These are phyloP conservation scores for Trichoderma atroviride DNA, from an alignment of 2,329 filamentous ascomycete genomes.

Conservation along the genomic window DNA sequence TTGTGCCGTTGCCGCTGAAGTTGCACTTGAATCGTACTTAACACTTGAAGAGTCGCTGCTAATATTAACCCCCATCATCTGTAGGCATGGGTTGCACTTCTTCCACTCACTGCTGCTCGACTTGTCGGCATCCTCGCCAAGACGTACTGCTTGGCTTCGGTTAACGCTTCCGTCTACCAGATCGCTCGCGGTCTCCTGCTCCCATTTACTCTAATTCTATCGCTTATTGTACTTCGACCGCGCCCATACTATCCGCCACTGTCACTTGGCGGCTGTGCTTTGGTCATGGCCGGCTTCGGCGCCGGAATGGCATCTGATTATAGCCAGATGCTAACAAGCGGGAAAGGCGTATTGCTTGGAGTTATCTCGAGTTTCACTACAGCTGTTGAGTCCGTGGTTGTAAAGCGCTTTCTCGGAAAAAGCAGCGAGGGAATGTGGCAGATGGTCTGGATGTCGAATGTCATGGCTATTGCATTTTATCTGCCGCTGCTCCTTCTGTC, in stretches of 20 bases:
- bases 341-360: slow-evolving; percentile 18
- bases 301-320: slow-evolving; percentile 22
- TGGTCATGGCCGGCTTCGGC: slow-evolving; percentile 22
- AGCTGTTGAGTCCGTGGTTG: slow-evolving; percentile 17
- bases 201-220: slow-evolving; percentile 6
- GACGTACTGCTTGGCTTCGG: slow-evolving; percentile 18
- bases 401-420: slow-evolving; percentile 16
- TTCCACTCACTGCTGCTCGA: slow-evolving; percentile 20
- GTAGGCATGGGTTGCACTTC: slow-evolving; percentile 22
- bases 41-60: not conserved
- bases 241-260: slow-evolving; percentile 16
- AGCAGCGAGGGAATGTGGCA: slow-evolving; percentile 24
- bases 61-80: not conserved
- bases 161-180: slow-evolving; percentile 22
- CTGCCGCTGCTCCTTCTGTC: not conserved
- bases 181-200: slow-evolving; percentile 18
- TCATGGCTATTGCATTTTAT: slow-evolving; percentile 18
- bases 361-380: slow-evolving; percentile 19
- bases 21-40: not conserved
- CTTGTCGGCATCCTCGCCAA: slow-evolving; percentile 22
- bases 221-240: slow-evolving; percentile 18
- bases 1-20: not conserved
- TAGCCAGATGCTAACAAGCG: slow-evolving; percentile 20
- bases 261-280: slow-evolving; percentile 7
- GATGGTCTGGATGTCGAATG: slow-evolving; percentile 25